A percentile compares a stretch with the other conserved stretches of the same genome.
These are phyloP conservation scores for Prototheca cutis DNA, from an alignment of 163 green algal species.

Conservation along the genomic window DNA sequence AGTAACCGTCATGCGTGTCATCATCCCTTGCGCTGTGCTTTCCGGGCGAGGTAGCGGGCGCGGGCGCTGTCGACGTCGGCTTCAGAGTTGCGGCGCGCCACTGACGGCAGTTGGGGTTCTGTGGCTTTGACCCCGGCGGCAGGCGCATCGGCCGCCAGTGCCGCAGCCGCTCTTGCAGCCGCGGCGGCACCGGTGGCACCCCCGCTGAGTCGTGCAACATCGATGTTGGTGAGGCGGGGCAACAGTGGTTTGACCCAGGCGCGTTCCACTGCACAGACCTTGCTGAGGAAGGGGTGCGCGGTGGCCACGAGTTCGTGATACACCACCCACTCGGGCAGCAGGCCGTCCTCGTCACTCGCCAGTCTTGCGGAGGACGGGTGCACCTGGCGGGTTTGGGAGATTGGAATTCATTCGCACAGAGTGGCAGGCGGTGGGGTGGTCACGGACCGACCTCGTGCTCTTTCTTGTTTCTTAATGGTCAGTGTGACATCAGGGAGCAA, in stretches of 20 bases:
- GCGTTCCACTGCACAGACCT: conserved; percentile 63
- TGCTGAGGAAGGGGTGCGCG: conserved; percentile 55
- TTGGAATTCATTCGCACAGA: no score
- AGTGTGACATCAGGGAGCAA: no score
- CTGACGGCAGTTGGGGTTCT: not conserved
- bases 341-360: conserved; percentile 62
- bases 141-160: conserved; percentile 1
- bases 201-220: conserved; percentile 68
- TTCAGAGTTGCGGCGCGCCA: conserved; percentile 39
- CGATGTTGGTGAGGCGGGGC: conserved; percentile 52
- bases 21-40: conserved; percentile 12
- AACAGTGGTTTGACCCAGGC: conserved; percentile 66
- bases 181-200: conserved; percentile 17
- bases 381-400: conserved; percentile 58
- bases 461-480: no score
- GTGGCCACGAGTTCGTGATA: conserved; percentile 86
- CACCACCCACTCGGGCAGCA: conserved; percentile 84
- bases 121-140: not conserved
- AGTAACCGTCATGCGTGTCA: not conserved
- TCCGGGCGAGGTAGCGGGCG: conserved; percentile 54
- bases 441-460: no score
- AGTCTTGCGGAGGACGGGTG: conserved; percentile 59
- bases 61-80: conserved; percentile 46
- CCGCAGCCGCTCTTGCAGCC: conserved; percentile 3
- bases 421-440: no score